Conservation (phyloP, 2,329 filamentous ascomycete species). For the Stagonosporopsis chrysanthemi region DNA sequence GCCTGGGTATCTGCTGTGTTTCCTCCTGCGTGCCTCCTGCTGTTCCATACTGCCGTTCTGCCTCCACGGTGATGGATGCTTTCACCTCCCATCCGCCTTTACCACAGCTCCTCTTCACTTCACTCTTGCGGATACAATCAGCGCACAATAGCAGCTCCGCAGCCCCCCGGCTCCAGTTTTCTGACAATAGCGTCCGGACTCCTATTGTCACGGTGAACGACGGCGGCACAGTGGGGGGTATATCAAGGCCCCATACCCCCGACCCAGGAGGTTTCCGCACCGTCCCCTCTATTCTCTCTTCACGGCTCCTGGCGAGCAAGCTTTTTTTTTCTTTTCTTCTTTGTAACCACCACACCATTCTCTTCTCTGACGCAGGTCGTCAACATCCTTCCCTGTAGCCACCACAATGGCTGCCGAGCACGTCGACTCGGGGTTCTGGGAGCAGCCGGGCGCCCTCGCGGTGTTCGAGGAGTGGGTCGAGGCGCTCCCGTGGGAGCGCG, state of each 20-base stretch:
- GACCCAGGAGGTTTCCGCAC: neutral
- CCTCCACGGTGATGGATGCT: no score
- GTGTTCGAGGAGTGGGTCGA: neutral
- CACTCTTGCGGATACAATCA: no score
- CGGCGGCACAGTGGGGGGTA: neutral
- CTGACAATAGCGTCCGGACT: no score
- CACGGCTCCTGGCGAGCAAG: neutral
- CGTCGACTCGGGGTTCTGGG: neutral
- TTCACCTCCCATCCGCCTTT: no score
- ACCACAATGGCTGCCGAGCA: neutral
- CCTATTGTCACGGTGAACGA: no score
- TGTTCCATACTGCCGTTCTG: no score
- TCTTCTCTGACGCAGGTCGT: conserved; percentile 10
- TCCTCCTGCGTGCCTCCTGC: no score
- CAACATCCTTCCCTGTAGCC: neutral
- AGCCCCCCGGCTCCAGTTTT: no score
- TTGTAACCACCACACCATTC: neutral
- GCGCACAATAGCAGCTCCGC: no score
- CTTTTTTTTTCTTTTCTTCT: no score
- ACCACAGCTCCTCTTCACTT: no score
- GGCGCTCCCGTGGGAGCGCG: neutral
- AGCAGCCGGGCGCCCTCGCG: neutral
- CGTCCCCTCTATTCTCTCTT: neutral
- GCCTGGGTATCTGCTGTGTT: no score
- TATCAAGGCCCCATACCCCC: neutral